A percentile compares a stretch with the other conserved stretches of the same genome.
Conservation (phyloP, 208 protist species). For the Endotrypanum monterogeii region DNA sequence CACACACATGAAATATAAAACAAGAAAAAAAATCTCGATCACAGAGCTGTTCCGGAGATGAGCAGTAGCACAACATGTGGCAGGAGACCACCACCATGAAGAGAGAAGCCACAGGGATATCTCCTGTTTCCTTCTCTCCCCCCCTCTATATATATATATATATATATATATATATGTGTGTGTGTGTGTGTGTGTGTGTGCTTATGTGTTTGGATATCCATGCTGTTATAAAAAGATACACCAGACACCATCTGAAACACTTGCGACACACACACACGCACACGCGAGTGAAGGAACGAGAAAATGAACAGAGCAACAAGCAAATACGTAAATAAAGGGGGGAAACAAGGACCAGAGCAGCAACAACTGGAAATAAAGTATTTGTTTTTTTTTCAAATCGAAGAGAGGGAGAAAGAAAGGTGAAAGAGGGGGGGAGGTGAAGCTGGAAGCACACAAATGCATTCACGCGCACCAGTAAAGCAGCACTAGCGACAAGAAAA, state of each 20-base stretch:
- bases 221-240: background rate
- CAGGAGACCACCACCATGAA: background rate
- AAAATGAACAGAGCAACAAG: background rate
- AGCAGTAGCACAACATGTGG: background rate
- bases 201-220: background rate
- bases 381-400: no score
- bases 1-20: background rate
- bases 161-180: constrained; percentile 8
- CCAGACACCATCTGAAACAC: background rate
- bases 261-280: no score
- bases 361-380: background rate
- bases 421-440: background rate
- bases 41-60: background rate
- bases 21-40: no score
- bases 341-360: background rate
- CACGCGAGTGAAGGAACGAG: background rate
- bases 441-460: background rate
- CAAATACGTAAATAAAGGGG: background rate
- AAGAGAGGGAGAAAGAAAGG: no score
- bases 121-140: background rate
- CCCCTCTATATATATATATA: constrained; percentile 26
- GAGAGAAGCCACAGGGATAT: background rate
- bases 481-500: background rate
- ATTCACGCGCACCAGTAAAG: background rate
- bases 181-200: constrained; percentile 8